These are phyloP conservation scores for Anethum foeniculum DNA, from an alignment of 140 eudicot species.

Conservation along the genomic window DNA sequence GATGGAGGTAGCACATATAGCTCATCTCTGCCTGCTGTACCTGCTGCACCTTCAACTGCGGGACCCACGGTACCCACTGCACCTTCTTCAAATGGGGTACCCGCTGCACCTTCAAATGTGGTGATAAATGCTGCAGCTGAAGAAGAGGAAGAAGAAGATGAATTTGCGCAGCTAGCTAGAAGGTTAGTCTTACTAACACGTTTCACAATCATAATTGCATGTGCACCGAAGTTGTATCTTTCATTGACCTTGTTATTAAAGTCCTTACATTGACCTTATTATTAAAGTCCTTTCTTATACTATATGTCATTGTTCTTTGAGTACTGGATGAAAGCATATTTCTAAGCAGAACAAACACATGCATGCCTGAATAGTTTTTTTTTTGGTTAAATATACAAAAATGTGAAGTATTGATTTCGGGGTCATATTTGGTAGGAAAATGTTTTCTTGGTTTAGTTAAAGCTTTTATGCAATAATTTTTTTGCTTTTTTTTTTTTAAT, in stretches of 20 bases:
- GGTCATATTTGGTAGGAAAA: background rate
- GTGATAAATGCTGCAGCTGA: slow-evolving; percentile 21
- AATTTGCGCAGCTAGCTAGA: slow-evolving; percentile 83
- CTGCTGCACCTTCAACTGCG: slow-evolving; percentile 27
- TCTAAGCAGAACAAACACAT: background rate
- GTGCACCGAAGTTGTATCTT: background rate
- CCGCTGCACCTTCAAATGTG: slow-evolving; percentile 28
- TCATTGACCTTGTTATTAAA: too few relatives aligned
- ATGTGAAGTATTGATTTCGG: background rate
- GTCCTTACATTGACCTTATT: too few relatives aligned
- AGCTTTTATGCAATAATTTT: background rate
- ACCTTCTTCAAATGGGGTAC: slow-evolving; percentile 19
- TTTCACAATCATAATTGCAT: background rate
- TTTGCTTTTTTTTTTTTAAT: background rate
- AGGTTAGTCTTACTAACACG: slow-evolving; percentile 31
- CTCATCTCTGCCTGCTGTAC: slow-evolving; percentile 23
- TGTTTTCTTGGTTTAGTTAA: background rate
- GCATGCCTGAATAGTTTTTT: background rate
- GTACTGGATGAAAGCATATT: background rate
- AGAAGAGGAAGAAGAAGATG: slow-evolving; percentile 89
- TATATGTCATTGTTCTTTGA: background rate
- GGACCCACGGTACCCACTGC: slow-evolving; percentile 30
- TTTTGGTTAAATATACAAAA: background rate
- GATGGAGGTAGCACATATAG: slow-evolving; percentile 25
- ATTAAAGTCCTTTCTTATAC: background rate